Base-by-base conservation (phyloP, 1,139 yeast species). In the Hyphopichia buzzinii region DNA sequence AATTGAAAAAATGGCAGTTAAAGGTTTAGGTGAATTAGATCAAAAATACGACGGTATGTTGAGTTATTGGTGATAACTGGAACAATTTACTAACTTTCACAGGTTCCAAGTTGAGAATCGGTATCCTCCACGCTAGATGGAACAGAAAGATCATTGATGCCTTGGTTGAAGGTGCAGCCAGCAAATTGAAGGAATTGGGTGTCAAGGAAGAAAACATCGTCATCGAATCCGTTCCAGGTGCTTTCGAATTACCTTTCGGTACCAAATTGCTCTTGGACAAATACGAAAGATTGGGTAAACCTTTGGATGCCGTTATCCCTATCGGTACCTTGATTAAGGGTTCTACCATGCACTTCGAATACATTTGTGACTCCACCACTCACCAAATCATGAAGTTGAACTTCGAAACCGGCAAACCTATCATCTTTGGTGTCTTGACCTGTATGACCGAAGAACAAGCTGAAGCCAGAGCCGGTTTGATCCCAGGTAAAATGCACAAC, bases 91-190 rank as follows among this genome's bases (percentile, higher is more conserved):
- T 47, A 46, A 45, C 46, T 8, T 25, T 14, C 33, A 17, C 35
- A 68, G 77, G 90, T 26, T 73, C 84, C 27, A 58, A 64, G 4
- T 69, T 90, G 47, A 77, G 82, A 50, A 72, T 90, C 38, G 97
- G 94, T 26, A 88, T 92, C 55, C 75, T 92, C 42, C 96, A 89
- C 59, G 97, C 97, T 14, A 84, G 98, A 62, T 92, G 98, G 98
- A 92, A 92, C 62, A 63, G 70, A 36, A 66, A 70, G 35, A 81
- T 90, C 46, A 88, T 92, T 49, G 82, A 81, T 34, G 83, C 89
- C 10, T 72, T 92, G 39, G 94, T 90, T 8, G 64, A 75, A 25
- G 98, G 97, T 36, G 90, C 94, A 19, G 61, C 79, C 28, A 60
- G 67, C 28, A 78, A 77, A 57, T 66, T 90, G 54, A 50, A 54